Evolutionary conservation across 805 yeast genomes (phyloP).

Genomic region (Wickerhamiella australiensis): DNA sequence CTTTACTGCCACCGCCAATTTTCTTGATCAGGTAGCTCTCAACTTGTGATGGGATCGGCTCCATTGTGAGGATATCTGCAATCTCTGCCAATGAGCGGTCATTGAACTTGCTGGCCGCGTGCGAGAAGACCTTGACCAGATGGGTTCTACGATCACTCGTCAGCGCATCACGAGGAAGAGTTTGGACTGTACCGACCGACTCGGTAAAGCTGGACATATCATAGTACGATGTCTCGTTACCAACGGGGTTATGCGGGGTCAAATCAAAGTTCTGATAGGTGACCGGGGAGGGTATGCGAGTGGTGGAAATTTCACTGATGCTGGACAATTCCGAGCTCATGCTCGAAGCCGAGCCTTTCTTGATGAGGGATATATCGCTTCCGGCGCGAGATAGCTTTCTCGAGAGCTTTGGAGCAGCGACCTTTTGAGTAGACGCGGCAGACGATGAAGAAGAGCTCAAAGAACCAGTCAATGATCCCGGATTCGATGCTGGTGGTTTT

Average conservation of each 20-base stretch:
- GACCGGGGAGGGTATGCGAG: slow-evolving; percentile 11
- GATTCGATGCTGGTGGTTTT: not conserved
- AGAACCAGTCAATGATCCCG: not conserved
- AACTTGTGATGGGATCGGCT: slow-evolving; percentile 21
- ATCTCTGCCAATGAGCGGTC: slow-evolving; percentile 22
- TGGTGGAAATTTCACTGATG: slow-evolving; percentile 4
- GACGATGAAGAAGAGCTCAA: not conserved
- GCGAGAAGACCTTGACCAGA: slow-evolving; percentile 20
- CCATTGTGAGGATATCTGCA: slow-evolving; percentile 20
- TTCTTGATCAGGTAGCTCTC: slow-evolving; percentile 21
- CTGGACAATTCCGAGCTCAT: slow-evolving; percentile 1
- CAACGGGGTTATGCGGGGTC: slow-evolving; percentile 5
- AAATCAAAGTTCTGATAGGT: slow-evolving; percentile 10
- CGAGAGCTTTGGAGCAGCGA: not conserved
- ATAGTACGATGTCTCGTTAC: slow-evolving; percentile 1
- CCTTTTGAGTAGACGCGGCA: not conserved
- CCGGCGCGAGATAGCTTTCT: slow-evolving; percentile 7
- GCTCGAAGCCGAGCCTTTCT: not conserved
- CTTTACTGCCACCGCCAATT: slow-evolving; percentile 17
- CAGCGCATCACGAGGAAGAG: slow-evolving; percentile 8
- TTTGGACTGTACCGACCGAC: slow-evolving; percentile 7
- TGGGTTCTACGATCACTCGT: slow-evolving; percentile 14
- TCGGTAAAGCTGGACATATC: not conserved
- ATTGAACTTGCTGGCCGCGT: slow-evolving; percentile 21
- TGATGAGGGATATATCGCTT: slow-evolving; percentile 7